Conservation (phyloP, 352 stramenopile genomes). For the Globisporangium parvum region DNA sequence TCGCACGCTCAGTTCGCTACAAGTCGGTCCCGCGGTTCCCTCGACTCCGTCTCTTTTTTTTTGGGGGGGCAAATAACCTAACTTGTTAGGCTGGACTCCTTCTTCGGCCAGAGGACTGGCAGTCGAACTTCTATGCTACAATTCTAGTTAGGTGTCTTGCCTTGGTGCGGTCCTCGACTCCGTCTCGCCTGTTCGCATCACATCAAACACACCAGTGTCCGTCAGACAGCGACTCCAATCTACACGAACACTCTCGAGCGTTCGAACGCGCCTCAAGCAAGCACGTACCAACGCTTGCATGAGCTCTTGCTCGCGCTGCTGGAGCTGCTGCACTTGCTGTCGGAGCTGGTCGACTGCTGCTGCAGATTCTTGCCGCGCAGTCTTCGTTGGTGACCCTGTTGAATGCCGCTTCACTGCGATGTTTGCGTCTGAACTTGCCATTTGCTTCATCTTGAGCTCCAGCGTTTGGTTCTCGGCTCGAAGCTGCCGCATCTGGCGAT, state of each 20-base stretch:
- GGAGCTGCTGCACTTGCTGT: conserved; percentile 58
- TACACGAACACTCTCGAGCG: neutral
- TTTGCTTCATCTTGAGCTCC: conserved; percentile 14
- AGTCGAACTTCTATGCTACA: too few relatives aligned
- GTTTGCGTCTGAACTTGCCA: neutral
- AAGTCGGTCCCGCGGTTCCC: conserved; percentile 27
- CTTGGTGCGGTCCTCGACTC: too few relatives aligned
- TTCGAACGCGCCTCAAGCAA: neutral
- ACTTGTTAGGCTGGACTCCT: too few relatives aligned
- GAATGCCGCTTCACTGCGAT: neutral
- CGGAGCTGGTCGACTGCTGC: conserved; percentile 30
- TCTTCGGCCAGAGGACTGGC: too few relatives aligned
- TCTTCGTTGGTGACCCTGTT: conserved; percentile 13
- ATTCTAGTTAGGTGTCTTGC: too few relatives aligned
- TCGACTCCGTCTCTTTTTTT: conserved; percentile 45
- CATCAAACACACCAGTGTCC: neutral
- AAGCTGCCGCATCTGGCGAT: conserved; percentile 29
- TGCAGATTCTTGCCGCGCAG: neutral
- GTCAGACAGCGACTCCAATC: too few relatives aligned
- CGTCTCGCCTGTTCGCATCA: conserved; percentile 26
- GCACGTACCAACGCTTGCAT: conserved; percentile 69
- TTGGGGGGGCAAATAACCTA: too few relatives aligned
- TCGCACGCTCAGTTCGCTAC: neutral
- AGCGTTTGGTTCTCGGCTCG: conserved; percentile 45
- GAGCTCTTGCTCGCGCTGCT: conserved; percentile 74